Conservation (phyloP, 208 protist species). For the Sergeia podlipaevii region DNA sequence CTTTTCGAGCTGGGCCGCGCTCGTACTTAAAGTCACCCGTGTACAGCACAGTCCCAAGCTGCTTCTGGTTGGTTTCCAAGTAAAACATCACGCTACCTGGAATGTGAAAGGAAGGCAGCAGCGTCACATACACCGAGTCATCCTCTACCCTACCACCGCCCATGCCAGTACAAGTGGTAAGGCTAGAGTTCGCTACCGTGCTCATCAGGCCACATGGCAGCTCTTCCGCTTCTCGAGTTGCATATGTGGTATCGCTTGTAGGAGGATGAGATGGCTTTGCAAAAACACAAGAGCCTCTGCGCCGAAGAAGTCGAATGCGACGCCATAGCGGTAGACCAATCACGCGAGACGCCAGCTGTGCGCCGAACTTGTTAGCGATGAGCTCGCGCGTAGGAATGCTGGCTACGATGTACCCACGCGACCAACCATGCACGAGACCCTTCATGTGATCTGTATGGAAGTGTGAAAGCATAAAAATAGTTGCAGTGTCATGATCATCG, state of each 20-base stretch:
- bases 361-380: constrained; percentile 38
- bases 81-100: constrained; percentile 78
- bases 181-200: too few species aligned
- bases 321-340: constrained; percentile 30
- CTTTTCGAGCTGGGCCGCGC: constrained; percentile 10
- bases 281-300: too few species aligned
- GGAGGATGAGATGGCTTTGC: not conserved
- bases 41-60: constrained; percentile 55
- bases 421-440: constrained; percentile 56
- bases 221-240: too few species aligned
- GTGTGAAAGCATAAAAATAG: constrained; percentile 69
- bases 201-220: too few species aligned
- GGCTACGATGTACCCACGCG: constrained; percentile 51
- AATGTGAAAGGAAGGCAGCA: constrained; percentile 70
- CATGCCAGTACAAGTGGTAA: too few species aligned
- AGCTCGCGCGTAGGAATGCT: constrained; percentile 51
- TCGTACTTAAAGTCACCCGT: constrained; percentile 83
- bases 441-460: constrained; percentile 90
- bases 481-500: not conserved
- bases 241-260: not conserved
- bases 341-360: constrained; percentile 15
- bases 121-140: constrained; percentile 28
- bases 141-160: too few species aligned
- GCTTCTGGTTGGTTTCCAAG: constrained; percentile 45
- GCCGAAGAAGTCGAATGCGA: constrained; percentile 13